A percentile compares a stretch with the other conserved stretches of the same genome.
These are phyloP conservation scores for Amaranthus palmeri DNA, from an alignment of 148 eudicot species.

Conservation along the genomic window DNA sequence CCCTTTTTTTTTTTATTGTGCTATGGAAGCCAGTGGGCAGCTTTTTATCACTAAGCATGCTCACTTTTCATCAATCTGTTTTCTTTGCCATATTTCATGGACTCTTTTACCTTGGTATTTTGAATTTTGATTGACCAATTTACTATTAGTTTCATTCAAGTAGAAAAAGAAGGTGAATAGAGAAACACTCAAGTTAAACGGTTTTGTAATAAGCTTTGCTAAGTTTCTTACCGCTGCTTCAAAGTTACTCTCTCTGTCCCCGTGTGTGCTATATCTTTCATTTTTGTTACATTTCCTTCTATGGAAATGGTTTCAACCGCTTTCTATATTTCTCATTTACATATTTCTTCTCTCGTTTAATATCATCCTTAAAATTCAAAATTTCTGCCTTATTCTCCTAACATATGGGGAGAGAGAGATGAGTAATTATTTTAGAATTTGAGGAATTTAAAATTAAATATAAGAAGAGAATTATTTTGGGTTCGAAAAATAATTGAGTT, in stretches of 20 bases:
- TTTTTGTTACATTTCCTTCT: too few relatives aligned
- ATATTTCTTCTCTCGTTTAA: too few relatives aligned
- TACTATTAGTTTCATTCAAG: background rate
- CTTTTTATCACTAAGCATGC: background rate
- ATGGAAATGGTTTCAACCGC: too few relatives aligned
- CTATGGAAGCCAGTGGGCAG: background rate
- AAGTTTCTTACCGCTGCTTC: background rate
- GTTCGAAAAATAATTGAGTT: too few relatives aligned
- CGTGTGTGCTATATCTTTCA: too few relatives aligned
- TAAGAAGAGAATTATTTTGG: too few relatives aligned
- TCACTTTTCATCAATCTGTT: background rate
- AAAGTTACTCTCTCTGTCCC: too few relatives aligned
- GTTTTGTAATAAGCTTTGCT: background rate
- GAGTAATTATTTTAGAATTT: background rate
- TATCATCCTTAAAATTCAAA: too few relatives aligned
- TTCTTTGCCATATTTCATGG: background rate
- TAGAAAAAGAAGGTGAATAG: background rate
- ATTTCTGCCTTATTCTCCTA: too few relatives aligned
- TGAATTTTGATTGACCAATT: background rate
- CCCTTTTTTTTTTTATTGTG: background rate
- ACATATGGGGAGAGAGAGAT: too few relatives aligned
- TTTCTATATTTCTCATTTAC: too few relatives aligned
- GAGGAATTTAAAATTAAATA: too few relatives aligned
- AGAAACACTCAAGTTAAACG: background rate
- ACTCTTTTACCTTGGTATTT: background rate